Conservation (phyloP, 2,329 filamentous ascomycete genomes). For the Xylariales sp. region DNA sequence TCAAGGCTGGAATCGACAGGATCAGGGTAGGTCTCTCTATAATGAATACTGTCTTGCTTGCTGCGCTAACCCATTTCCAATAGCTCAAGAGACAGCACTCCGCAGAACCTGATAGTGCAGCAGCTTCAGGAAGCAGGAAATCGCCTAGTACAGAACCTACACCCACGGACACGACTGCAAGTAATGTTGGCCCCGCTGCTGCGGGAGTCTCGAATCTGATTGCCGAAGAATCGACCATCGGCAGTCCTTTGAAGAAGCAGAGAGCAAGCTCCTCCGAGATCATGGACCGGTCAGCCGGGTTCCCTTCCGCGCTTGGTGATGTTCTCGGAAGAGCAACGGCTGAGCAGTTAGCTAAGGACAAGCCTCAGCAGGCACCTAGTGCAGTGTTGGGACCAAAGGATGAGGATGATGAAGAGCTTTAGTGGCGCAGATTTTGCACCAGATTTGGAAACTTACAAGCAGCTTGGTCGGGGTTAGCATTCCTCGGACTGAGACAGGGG, state of each 20-base stretch:
- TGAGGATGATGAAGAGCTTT: slow-evolving; percentile 26
- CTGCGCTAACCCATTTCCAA: slow-evolving; percentile 6
- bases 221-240: slow-evolving; percentile 47
- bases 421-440: too few species aligned
- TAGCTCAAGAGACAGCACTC: slow-evolving; percentile 81
- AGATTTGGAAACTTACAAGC: too few species aligned
- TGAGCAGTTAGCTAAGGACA: slow-evolving; percentile 16
- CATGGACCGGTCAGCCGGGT: slow-evolving; percentile 29
- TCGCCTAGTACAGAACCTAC: slow-evolving; percentile 39
- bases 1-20: slow-evolving; percentile 75
- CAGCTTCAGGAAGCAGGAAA: slow-evolving; percentile 37
- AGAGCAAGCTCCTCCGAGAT: slow-evolving; percentile 55
- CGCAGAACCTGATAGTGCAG: slow-evolving; percentile 56
- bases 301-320: slow-evolving; percentile 35
- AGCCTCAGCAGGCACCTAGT: not conserved
- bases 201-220: slow-evolving; percentile 33
- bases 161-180: slow-evolving; percentile 35
- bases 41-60: not conserved
- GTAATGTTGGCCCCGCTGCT: slow-evolving; percentile 25
- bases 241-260: slow-evolving; percentile 73
- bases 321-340: slow-evolving; percentile 29
- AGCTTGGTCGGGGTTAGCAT: too few species aligned
- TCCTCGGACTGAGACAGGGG: too few species aligned
- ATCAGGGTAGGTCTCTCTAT: slow-evolving; percentile 60
- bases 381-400: slow-evolving; percentile 13